These are phyloP conservation scores for Coelastrella sp. DNA, from an alignment of 139 green algal genomes.

Conservation along the genomic window DNA sequence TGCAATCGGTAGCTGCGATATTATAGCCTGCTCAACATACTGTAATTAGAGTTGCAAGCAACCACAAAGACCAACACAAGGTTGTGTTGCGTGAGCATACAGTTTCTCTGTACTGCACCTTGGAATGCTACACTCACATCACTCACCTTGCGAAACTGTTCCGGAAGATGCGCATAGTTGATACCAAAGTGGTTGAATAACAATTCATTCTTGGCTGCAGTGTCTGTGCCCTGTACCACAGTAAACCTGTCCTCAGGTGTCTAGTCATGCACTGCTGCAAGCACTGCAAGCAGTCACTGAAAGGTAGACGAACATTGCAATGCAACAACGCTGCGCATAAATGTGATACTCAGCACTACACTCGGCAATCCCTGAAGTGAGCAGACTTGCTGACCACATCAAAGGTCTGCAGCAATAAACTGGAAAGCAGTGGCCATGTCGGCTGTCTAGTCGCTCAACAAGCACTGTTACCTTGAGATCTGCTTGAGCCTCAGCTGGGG, in stretches of 20 bases:
- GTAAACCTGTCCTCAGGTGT: neutral
- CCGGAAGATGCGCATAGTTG: conserved; percentile 92
- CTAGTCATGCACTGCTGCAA: too few relatives aligned
- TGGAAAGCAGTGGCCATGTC: neutral
- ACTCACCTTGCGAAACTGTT: conserved; percentile 89
- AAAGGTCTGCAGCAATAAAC: neutral
- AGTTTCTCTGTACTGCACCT: neutral
- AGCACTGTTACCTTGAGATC: conserved; percentile 63
- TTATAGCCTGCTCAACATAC: too few relatives aligned
- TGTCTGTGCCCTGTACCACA: conserved; percentile 78
- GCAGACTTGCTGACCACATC: too few relatives aligned
- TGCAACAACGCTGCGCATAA: too few relatives aligned
- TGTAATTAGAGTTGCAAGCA: too few relatives aligned
- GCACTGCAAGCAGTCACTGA: too few relatives aligned
- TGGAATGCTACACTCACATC: neutral
- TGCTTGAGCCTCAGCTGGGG: conserved; percentile 70
- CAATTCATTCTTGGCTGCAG: conserved; percentile 93
- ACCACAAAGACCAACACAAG: neutral
- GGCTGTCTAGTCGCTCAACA: neutral
- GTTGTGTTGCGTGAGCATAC: neutral
- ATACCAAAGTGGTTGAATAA: conserved; percentile 88
- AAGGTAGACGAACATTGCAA: neutral
- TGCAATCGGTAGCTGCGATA: neutral
- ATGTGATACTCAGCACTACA: too few relatives aligned
- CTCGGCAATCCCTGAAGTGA: too few relatives aligned